These are phyloP conservation scores for Lithocarpus polystachyus DNA, from an alignment of 306 rosid species.

Conservation along the genomic window DNA sequence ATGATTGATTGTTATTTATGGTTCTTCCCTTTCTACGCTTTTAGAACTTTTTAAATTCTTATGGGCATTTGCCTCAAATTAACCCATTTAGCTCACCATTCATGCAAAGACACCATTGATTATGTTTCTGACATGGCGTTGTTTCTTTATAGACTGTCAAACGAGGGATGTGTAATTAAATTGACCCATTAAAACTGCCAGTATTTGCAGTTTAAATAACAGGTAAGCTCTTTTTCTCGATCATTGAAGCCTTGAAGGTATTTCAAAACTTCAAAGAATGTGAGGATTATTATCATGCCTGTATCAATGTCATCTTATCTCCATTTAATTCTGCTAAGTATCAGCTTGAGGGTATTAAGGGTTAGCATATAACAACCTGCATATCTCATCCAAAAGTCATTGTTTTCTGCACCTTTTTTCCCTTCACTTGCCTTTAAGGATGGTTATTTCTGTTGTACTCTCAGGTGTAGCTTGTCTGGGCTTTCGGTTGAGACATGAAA, in stretches of 20 bases:
- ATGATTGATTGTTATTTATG: background rate
- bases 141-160: background rate
- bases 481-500: background rate
- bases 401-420: background rate
- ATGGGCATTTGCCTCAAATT: background rate
- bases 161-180: background rate
- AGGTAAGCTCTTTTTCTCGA: background rate
- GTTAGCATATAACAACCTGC: too few species aligned
- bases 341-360: background rate
- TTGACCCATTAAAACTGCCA: background rate
- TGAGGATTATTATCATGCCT: background rate
- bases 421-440: background rate
- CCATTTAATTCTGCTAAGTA: background rate
- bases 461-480: background rate
- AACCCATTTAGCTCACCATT: background rate
- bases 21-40: background rate
- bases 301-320: background rate
- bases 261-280: background rate
- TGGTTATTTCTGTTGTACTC: background rate
- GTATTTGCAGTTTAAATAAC: too few species aligned
- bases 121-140: background rate
- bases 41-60: background rate
- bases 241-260: background rate
- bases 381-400: background rate
- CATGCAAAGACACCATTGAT: background rate